These are phyloP conservation scores for Umbelopsis sp. DNA, from an alignment of 371 early-diverging fungal species.

Conservation along the genomic window DNA sequence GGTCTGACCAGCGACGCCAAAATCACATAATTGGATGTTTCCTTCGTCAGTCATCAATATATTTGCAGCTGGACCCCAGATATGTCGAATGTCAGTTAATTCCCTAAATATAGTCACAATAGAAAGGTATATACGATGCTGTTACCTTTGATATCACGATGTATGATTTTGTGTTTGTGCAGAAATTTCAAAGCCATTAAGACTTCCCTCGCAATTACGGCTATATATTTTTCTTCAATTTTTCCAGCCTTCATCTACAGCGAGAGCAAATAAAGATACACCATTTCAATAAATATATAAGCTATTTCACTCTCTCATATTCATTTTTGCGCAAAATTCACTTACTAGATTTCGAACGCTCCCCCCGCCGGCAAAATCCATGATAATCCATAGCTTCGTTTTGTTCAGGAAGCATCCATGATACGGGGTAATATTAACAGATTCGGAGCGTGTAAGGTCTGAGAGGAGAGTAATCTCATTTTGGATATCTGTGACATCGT, in stretches of 20 bases:
- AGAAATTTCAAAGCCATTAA: constrained; percentile 88
- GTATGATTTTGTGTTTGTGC: constrained; percentile 93
- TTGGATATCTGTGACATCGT: constrained; percentile 95
- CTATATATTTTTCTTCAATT: constrained; percentile 87
- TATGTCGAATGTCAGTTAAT: too few relatives aligned
- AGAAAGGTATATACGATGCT: neutral
- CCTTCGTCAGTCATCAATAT: constrained; percentile 91
- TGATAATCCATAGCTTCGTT: constrained; percentile 96
- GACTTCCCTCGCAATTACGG: constrained; percentile 87
- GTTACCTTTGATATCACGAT: constrained; percentile 95
- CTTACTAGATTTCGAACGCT: constrained; percentile 84
- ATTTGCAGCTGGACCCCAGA: constrained; percentile 74
- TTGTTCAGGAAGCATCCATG: constrained; percentile 90
- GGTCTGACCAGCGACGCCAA: constrained; percentile 82
- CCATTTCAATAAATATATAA: neutral
- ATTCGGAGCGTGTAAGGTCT: constrained; percentile 79
- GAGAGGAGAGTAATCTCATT: constrained; percentile 91
- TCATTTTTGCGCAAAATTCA: constrained; percentile 14
- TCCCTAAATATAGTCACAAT: too few relatives aligned
- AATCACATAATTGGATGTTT: constrained; percentile 94
- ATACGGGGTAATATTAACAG: constrained; percentile 92
- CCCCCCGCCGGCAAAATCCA: constrained; percentile 97
- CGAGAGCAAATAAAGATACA: neutral
- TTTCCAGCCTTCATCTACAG: constrained; percentile 80
- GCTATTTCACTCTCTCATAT: neutral